Evolutionary conservation across 192 early-diverging fungal species (phyloP), one percentile per base, ranked within the genome.

Genomic region (Powellomyces hirtus): DNA sequence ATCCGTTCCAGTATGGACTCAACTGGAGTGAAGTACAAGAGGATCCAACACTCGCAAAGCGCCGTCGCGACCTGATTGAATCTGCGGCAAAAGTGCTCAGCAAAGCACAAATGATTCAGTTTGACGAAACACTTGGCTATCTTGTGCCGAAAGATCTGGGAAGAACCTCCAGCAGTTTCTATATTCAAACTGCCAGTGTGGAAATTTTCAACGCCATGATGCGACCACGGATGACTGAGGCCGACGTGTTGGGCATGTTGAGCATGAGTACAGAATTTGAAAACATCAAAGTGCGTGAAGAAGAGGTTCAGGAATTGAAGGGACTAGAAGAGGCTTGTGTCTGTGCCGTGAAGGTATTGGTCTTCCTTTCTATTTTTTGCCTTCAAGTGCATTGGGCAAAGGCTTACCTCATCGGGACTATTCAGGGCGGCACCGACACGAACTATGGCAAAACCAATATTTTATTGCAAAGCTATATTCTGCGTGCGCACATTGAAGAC

Each of bases 1-100:
- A 98, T 68, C 98, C 98, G 26, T 81, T 93, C 26, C 86, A 91
- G 34, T 99, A 99, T 71, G 98, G 98, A 8, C 80, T 99, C 57
- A 77, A 86, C 53, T 89, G 87, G 74, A 79, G 86, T 6, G 91
- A 93, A 51, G 75, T 90, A 8, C 72, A 79, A 29, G 82, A 94
- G 22, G 95, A 96, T 59, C 94, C 92, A 18, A 59, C 86, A 38
- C 77, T 99, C 24, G 91, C 83, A 0, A 81, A 89, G 61, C 86
- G 89, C 14, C 89, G 96, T 34, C 82, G 86, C 33, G 93, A 97
- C 53, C 81, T 99, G 37, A 81, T 99, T 24, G 73, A 79, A 1
- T 68, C 71, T 7, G 93, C 98, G 0, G 96, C 95, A 1, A 78
- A 71, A 33, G 80, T 75, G 26, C 80, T 99, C 10, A 82, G 81